A percentile compares a stretch with the other conserved stretches of the same genome.
These are phyloP conservation scores for Pestalotiopsis sp. DNA, from an alignment of 2,329 filamentous ascomycete genomes.

Conservation along the genomic window DNA sequence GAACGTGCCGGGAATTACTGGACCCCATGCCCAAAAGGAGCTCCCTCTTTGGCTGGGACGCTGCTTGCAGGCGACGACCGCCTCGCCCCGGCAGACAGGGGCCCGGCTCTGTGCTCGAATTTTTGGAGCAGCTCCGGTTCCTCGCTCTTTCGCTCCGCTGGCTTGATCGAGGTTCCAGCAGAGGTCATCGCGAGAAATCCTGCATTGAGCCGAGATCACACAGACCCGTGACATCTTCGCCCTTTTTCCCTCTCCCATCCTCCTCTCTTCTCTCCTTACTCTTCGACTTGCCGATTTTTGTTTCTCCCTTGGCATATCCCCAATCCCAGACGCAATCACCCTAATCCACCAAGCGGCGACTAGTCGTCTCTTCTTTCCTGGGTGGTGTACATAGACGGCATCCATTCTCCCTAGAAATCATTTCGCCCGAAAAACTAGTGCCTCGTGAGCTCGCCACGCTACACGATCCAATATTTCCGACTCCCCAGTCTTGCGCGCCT, in stretches of 20 bases:
- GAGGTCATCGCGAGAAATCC: slow-evolving; percentile 9
- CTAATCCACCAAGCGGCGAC: not conserved
- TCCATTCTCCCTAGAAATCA: slow-evolving; percentile 1
- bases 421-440: not conserved
- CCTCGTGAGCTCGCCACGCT: not conserved
- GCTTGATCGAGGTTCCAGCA: not conserved
- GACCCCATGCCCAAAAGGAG: not conserved
- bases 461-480: slow-evolving; percentile 16
- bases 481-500: slow-evolving; percentile 13
- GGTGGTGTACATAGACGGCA: slow-evolving; percentile 3
- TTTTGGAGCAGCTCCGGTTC: not conserved
- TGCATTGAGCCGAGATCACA: slow-evolving; percentile 5
- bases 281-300: not conserved
- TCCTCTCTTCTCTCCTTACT: not conserved
- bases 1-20: not conserved
- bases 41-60: not conserved
- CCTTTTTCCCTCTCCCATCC: not conserved
- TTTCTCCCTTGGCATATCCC: not conserved
- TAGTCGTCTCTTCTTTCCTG: not conserved
- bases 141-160: not conserved
- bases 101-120: not conserved
- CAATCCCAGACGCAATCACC: not conserved
- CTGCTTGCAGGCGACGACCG: not conserved
- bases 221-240: not conserved
- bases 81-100: not conserved